Evolutionary conservation across 179 eudicot species (phyloP), one percentile per base, ranked within the genome.

Genomic region (Corrigiola litoralis): DNA sequence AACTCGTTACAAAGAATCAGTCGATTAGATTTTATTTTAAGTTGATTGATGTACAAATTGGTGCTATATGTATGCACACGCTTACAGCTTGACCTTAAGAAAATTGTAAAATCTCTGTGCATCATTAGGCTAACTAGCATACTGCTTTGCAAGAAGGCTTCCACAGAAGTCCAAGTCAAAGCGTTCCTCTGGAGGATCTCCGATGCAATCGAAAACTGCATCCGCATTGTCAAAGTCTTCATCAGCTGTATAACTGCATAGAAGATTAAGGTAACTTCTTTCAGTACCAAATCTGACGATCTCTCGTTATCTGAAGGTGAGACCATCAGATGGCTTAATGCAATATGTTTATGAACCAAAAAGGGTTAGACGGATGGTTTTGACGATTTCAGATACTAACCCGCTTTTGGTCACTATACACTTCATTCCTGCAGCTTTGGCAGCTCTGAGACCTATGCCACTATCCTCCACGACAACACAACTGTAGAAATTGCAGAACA

Each of bases 401-500:
- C 97, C 96, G 50, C 99, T 94, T 83, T 94, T 94, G 57, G 99
- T 94, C 17, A 94, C 90, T 29, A 94, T 83, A 58, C 99, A 94
- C 66, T 76, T 94, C 97, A 94, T 94, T 71, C 99, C 97, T 14
- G 99, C 97, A 51, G 96, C 94, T 79, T 94, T 94, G 54, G 99
- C 99, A 42, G 99, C 99, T 48, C 95, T 88, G 66, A 95, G 95
- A 31, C 99, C 99, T 33, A 95, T 95, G 70, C 78, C 92, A 23
- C 99, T 95, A 71, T 95, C 99, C 74, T 95, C 99, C 44, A 91
- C 69, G 31, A 95, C 99, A 38, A 95, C 97, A 45, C 99, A 95
- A 58, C 99, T 95, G 83, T 8, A 27, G 52, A 41, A 56, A 36
- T 51, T 10, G 44, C 44, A 32, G 0, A 32, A 16, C 27, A 63